These are phyloP conservation scores for Cicer judaicum DNA, from an alignment of 306 rosid species.

Conservation along the genomic window DNA sequence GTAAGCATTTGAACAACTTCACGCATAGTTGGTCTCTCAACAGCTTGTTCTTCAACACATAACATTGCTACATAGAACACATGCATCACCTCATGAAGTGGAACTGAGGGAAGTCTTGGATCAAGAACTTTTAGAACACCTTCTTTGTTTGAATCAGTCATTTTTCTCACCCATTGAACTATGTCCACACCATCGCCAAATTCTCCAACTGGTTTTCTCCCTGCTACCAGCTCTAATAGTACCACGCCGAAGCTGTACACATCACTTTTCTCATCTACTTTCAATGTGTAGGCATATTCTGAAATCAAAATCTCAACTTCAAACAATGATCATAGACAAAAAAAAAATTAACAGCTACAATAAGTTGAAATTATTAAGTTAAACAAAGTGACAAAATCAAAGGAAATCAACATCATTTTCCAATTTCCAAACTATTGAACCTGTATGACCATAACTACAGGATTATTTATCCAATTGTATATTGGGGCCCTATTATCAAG, in stretches of 20 bases:
- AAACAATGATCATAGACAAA: slow-evolving; percentile 5
- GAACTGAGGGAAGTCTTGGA: slow-evolving; percentile 60
- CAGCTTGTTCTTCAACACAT: slow-evolving; percentile 82
- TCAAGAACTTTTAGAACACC: slow-evolving; percentile 56
- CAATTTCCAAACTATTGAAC: not conserved
- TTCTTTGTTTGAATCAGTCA: slow-evolving; percentile 57
- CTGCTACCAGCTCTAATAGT: slow-evolving; percentile 75
- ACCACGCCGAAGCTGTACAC: slow-evolving; percentile 93
- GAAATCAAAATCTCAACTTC: slow-evolving; percentile 46
- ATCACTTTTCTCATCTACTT: slow-evolving; percentile 87
- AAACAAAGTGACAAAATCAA: slow-evolving; percentile 1
- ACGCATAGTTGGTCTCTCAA: slow-evolving; percentile 82
- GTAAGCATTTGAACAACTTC: slow-evolving; percentile 87
- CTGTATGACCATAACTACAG: slow-evolving; percentile 13
- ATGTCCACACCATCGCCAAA: slow-evolving; percentile 95
- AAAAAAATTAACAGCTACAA: not conserved
- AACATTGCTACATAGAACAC: slow-evolving; percentile 85
- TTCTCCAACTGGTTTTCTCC: slow-evolving; percentile 84
- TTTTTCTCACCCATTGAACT: slow-evolving; percentile 80
- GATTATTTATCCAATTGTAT: slow-evolving; percentile 28
- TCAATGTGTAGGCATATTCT: slow-evolving; percentile 91
- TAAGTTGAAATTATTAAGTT: not conserved
- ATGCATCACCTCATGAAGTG: slow-evolving; percentile 61
- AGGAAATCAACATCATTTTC: slow-evolving; percentile 10
- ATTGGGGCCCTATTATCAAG: slow-evolving; percentile 35